Evolutionary conservation across 2,329 filamentous ascomycete species (phyloP).

Genomic region (Penicillium digitatum): DNA sequence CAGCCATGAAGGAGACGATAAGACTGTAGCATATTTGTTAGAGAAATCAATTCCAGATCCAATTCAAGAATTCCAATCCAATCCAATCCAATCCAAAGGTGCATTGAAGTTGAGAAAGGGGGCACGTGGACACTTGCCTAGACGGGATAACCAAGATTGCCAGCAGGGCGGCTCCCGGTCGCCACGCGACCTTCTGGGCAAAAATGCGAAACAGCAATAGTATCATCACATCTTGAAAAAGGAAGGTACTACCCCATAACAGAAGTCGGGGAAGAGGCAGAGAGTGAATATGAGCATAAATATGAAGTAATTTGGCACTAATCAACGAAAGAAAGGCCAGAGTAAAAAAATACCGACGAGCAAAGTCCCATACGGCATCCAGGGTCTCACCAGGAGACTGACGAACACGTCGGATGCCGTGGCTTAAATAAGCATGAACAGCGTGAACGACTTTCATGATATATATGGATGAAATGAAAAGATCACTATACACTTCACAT

Average conservation of each 20-base stretch:
- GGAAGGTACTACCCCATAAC: slow-evolving; percentile 29
- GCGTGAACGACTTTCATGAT: slow-evolving; percentile 11
- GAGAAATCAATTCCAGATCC: too few relatives aligned
- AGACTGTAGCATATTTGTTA: slow-evolving; percentile 18
- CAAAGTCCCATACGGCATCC: slow-evolving; percentile 27
- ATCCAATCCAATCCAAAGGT: too few relatives aligned
- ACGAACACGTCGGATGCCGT: slow-evolving; percentile 10
- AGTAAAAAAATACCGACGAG: slow-evolving; percentile 32
- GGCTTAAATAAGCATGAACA: slow-evolving; percentile 10
- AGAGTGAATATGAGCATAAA: slow-evolving; percentile 28
- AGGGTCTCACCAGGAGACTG: slow-evolving; percentile 12
- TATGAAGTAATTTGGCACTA: slow-evolving; percentile 26
- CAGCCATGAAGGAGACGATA: slow-evolving; percentile 32
- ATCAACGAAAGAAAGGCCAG: slow-evolving; percentile 28
- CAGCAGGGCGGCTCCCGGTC: slow-evolving; percentile 16
- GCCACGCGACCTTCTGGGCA: slow-evolving; percentile 23
- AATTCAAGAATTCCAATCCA: too few relatives aligned
- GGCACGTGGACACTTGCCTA: slow-evolving; percentile 22
- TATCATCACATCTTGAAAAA: slow-evolving; percentile 30
- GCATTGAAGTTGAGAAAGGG: background rate
- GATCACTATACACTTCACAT: background rate
- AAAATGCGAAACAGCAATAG: slow-evolving; percentile 24
- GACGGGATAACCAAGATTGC: slow-evolving; percentile 27
- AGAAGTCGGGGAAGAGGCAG: slow-evolving; percentile 23
- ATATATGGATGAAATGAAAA: background rate